Evolutionary conservation across 768 basidiomycete genomes (phyloP), one percentile per base, ranked within the genome.

Genomic region (Lentinula raphanica): DNA sequence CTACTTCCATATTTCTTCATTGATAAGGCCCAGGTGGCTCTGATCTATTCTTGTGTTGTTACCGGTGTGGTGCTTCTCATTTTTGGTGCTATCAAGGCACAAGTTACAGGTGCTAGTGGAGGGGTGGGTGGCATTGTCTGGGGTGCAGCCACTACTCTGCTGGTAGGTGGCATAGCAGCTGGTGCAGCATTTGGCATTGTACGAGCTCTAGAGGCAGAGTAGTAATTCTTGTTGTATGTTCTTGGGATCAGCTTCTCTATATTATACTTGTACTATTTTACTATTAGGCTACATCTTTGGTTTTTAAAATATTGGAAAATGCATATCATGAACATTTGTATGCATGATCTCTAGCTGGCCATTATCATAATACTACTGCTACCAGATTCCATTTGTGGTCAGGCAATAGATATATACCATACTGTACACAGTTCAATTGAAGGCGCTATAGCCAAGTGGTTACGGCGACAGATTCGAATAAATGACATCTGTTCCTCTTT

Each of bases 1-100:
- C 81, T 99, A 35, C 64, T 94, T 9, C 94, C 94, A 9, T 96
- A 97, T 74, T 94, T 98, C 76, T 93, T 94, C 76, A 83, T 94
- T 63, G 70, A 83, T 3, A 71, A 71, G 12, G 94, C 93, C 8
- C 79, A 85, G 35, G 69, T 83, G 25, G 81, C 88, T 42, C 76
- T 92, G 48, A 72, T 90, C 45, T 90, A 85, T 64, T 92, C 90
- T 0, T 88, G 79, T 61, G 67, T 92, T 60, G 70, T 97, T 56
- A 99, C 96, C 5, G 92, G 92, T 3, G 64, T 92, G 56, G 81
- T 96, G 12, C 79, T 99, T 11, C 80, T 99, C 62, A 68, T 95
- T 55, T 99, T 98, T 67, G 96, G 96, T 44, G 89, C 84, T 1
- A 83, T 95, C 68, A 98, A 98, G 70, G 85, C 94, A 1, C 86